phyloP scores from a whole-genome alignment of 495 filamentous ascomycete genomes.

The Neurospora sp. region DNA sequence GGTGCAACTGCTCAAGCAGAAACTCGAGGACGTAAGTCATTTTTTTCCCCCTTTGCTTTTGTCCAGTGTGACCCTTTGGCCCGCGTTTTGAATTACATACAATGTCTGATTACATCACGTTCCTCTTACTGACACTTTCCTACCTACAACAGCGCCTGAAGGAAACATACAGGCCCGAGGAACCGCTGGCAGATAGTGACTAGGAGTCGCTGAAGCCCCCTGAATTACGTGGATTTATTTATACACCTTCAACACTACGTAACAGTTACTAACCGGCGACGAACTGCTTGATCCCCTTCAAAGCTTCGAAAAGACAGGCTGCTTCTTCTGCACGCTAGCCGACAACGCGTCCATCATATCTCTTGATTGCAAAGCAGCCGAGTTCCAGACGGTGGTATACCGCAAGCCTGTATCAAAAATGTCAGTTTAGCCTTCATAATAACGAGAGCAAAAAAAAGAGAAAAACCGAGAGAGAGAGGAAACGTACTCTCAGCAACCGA shows the following conservation, averaged over 20 bases:
- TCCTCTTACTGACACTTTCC: background rate
- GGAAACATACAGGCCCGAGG: conserved; percentile 30
- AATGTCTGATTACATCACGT: background rate
- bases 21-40: conserved; percentile 46
- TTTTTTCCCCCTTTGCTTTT: background rate
- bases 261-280: background rate
- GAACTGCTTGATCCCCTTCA: conserved; percentile 25
- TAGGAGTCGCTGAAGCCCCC: conserved; percentile 7
- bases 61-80: background rate
- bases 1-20: conserved; percentile 44
- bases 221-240: background rate
- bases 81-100: background rate
- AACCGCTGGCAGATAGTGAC: conserved; percentile 32
- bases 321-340: conserved; percentile 69
- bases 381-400: conserved; percentile 85
- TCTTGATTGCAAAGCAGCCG: conserved; percentile 65
- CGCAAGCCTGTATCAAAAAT: conserved; percentile 45
- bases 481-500: conserved; percentile 62
- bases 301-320: conserved; percentile 79
- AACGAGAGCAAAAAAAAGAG: background rate
- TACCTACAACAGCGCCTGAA: conserved; percentile 25
- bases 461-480: background rate
- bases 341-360: conserved; percentile 68
- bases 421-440: background rate
- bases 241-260: background rate